A percentile compares a stretch with the other conserved stretches of the same genome.
Conservation (phyloP, 176 grass and related monocot species). For the Rhynchospora tenuis region DNA sequence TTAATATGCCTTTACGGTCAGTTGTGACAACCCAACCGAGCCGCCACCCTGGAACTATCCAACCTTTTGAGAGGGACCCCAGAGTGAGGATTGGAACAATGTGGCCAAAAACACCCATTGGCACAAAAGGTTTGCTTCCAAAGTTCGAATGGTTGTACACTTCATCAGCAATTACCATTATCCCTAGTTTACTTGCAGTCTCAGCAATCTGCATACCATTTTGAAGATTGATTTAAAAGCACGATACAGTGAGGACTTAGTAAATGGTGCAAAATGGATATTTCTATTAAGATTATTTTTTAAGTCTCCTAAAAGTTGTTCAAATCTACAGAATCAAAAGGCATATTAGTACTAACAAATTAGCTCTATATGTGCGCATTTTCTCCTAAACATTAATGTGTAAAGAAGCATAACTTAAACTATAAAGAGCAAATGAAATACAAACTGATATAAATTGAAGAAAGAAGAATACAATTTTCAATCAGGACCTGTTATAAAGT, state of each 20-base stretch:
- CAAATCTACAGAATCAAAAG: not conserved
- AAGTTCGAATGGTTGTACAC: constrained; percentile 69
- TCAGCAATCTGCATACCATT: constrained; percentile 36
- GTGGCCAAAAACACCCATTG: constrained; percentile 60
- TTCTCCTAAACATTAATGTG: too few species aligned
- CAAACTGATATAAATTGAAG: not conserved
- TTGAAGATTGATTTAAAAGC: not conserved
- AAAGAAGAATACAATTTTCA: not conserved
- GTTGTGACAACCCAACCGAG: constrained; percentile 66
- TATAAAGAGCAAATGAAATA: not conserved
- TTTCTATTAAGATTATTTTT: not conserved
- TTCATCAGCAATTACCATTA: constrained; percentile 64
- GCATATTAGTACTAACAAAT: not conserved
- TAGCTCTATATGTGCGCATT: too few species aligned
- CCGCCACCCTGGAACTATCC: constrained; percentile 82
- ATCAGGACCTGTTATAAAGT: not conserved
- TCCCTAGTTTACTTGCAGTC: constrained; percentile 53
- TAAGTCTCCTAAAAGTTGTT: not conserved
- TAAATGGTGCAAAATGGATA: not conserved
- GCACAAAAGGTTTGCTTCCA: constrained; percentile 54
- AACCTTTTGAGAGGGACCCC: constrained; percentile 74
- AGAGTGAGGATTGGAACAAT: constrained; percentile 58
- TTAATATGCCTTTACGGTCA: constrained; percentile 52
- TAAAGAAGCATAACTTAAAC: too few species aligned
- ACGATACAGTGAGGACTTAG: not conserved